Conservation (phyloP, 371 early-diverging fungal species). For the Syncephalastrum contaminatum region DNA sequence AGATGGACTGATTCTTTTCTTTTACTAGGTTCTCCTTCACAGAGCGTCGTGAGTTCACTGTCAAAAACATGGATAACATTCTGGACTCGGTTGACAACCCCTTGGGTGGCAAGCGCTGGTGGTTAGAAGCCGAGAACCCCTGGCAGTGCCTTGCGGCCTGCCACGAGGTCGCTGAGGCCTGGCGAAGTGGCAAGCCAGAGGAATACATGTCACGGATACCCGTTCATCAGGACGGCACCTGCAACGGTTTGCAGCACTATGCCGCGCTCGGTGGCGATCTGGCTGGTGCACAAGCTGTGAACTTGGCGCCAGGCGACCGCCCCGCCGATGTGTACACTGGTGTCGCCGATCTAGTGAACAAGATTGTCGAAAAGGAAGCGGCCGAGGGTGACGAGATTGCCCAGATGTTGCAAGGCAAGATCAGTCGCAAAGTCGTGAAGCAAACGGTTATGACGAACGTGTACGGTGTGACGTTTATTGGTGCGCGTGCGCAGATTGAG, state of each 20-base stretch:
- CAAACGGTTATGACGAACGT: slow-evolving; percentile 99
- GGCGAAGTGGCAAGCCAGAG: slow-evolving; percentile 73
- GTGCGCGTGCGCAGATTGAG: slow-evolving; percentile 89
- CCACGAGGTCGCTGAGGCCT: slow-evolving; percentile 80
- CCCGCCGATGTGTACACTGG: slow-evolving; percentile 96
- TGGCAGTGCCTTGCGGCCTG: slow-evolving; percentile 96
- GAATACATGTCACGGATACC: slow-evolving; percentile 76
- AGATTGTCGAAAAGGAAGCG: slow-evolving; percentile 67
- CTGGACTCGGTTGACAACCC: slow-evolving; percentile 86
- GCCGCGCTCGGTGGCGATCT: slow-evolving; percentile 96
- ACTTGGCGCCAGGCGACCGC: slow-evolving; percentile 80
- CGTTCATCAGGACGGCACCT: slow-evolving; percentile 98
- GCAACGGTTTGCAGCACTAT: slow-evolving; percentile 98
- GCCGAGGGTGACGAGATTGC: slow-evolving; percentile 59
- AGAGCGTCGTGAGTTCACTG: slow-evolving; percentile 77
- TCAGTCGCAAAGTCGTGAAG: slow-evolving; percentile 95
- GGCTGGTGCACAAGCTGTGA: slow-evolving; percentile 91
- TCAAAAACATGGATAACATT: slow-evolving; percentile 75
- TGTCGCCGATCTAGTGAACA: slow-evolving; percentile 78
- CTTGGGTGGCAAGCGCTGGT: slow-evolving; percentile 80
- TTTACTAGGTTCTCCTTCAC: slow-evolving; percentile 66
- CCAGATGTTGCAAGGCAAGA: slow-evolving; percentile 56
- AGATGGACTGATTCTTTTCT: background rate
- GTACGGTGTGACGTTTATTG: slow-evolving; percentile 96
- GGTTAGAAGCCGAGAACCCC: slow-evolving; percentile 90